A percentile compares a stretch with the other conserved stretches of the same genome.
These are phyloP conservation scores for Magnolia changhungtana DNA, from an alignment of 164 flowering plant species.

Conservation along the genomic window DNA sequence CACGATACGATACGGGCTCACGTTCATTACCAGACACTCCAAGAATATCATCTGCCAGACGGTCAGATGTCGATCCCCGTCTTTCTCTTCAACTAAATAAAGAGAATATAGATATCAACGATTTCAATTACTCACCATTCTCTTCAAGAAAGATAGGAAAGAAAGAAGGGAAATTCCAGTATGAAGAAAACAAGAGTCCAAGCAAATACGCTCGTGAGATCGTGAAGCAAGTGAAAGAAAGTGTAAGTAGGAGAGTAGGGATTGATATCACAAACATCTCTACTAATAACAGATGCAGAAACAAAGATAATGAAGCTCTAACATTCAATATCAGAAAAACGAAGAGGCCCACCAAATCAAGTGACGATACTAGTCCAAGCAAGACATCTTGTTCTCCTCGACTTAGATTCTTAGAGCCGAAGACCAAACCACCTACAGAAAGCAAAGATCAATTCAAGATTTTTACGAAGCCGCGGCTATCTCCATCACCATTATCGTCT, in stretches of 20 bases:
- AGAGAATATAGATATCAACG: conserved; percentile 35
- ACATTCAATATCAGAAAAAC: conserved; percentile 15
- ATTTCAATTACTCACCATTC: conserved; percentile 20
- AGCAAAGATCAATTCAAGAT: conserved; percentile 13
- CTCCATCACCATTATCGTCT: background rate
- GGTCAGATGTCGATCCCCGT: conserved; percentile 67
- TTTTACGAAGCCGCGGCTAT: conserved; percentile 3
- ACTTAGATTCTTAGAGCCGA: conserved; percentile 29
- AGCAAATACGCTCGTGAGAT: conserved; percentile 60
- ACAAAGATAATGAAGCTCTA: conserved; percentile 16
- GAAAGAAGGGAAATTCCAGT: conserved; percentile 17
- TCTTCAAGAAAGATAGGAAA: conserved; percentile 13
- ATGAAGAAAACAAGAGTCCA: conserved; percentile 41
- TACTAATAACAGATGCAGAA: conserved; percentile 14
- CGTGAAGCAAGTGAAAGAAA: conserved; percentile 73
- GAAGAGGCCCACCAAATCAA: conserved; percentile 6
- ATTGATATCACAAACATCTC: conserved; percentile 58
- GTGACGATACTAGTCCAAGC: conserved; percentile 17
- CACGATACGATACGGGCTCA: conserved; percentile 9
- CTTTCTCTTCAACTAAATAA: conserved; percentile 70
- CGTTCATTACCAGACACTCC: conserved; percentile 77
- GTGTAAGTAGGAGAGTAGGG: conserved; percentile 54
- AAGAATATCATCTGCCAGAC: conserved; percentile 54
- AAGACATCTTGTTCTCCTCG: conserved; percentile 43
- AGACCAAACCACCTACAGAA: conserved; percentile 17